Evolutionary conservation across 148 eudicot species (phyloP), one percentile per base, ranked within the genome.

Genomic region (Gaultheria prostrata): DNA sequence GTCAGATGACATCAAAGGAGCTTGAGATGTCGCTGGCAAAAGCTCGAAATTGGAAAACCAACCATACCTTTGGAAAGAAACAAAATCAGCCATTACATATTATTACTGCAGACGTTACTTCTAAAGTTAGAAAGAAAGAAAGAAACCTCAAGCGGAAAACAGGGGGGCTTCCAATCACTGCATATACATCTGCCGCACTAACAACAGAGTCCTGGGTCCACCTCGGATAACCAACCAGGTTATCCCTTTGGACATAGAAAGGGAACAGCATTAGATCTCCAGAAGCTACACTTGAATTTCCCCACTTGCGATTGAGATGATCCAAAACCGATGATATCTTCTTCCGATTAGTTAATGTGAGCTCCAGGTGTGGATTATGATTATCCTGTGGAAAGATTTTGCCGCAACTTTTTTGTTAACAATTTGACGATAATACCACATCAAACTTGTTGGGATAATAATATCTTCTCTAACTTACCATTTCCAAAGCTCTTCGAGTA

Each of bases 281-380:
- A 80, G 87, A 82, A 48, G 92, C 95, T 57, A 86, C 87, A 80
- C 88, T 87, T 79, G 95, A 93, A 85, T 83, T 89, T 50, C 98
- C 99, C 99, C 99, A 97, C 86, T 97, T 97, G 82, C 96, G 98
- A 83, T 90, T 89, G 81, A 97, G 94, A 85, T 95, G 99, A 80
- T 97, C 99, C 86, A 95, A 74, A 79, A 97, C 90, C 10, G 99
- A 97, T 82, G 97, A 91, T 88, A 97, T 93, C 89, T 94, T 97
- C 90, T 97, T 97, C 80, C 94, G 89, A 48, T 92, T 83, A 78
- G 96, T 93, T 85, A 97, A 85, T 77, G 98, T 97, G 84, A 97
- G 96, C 91, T 97, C 99, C 87, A 97, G 88, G 81, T 93, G 91
- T 48, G 99, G 99, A 88, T 97, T 97, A 87, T 89, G 95, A 85